Evolutionary conservation across 371 early-diverging fungal genomes (phyloP).

Genomic region (Mucor indicus): DNA sequence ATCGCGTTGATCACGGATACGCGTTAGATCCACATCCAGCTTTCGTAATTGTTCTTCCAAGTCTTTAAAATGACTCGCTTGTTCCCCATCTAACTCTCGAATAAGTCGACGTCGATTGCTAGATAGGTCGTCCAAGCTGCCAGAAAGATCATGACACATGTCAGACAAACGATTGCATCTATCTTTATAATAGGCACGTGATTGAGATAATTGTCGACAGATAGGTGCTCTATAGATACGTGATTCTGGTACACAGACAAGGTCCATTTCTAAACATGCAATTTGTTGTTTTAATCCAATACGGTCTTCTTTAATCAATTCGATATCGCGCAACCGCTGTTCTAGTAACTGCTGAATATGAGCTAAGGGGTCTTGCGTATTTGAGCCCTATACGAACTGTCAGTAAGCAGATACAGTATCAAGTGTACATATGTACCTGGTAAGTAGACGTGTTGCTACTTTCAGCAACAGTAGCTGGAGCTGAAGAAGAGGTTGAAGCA

Average conservation of each 20-base stretch:
- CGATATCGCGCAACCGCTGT: slow-evolving; percentile 33
- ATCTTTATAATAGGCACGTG: slow-evolving; percentile 32
- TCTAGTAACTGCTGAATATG: slow-evolving; percentile 24
- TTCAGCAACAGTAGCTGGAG: background rate
- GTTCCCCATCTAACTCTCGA: slow-evolving; percentile 27
- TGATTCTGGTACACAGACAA: slow-evolving; percentile 32
- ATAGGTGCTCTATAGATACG: slow-evolving; percentile 32
- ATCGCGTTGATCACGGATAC: slow-evolving; percentile 72
- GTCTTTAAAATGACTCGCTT: slow-evolving; percentile 20
- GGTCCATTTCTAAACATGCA: slow-evolving; percentile 34
- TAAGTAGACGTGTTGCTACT: background rate
- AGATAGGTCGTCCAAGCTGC: slow-evolving; percentile 14
- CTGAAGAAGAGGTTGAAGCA: background rate
- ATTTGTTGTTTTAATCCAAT: slow-evolving; percentile 38
- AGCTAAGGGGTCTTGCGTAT: slow-evolving; percentile 17
- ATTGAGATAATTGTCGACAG: slow-evolving; percentile 29
- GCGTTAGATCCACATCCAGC: slow-evolving; percentile 73
- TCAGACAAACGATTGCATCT: slow-evolving; percentile 25
- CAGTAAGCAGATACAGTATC: background rate
- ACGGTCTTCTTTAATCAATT: slow-evolving; percentile 39
- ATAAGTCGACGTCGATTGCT: slow-evolving; percentile 19
- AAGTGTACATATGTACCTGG: background rate
- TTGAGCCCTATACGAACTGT: background rate
- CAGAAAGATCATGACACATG: slow-evolving; percentile 22
- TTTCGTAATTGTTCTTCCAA: slow-evolving; percentile 70